A percentile compares a stretch with the other conserved stretches of the same genome.
These are phyloP conservation scores for Stereum hirsutum DNA, from an alignment of 1,284 basidiomycete species.

Conservation along the genomic window DNA sequence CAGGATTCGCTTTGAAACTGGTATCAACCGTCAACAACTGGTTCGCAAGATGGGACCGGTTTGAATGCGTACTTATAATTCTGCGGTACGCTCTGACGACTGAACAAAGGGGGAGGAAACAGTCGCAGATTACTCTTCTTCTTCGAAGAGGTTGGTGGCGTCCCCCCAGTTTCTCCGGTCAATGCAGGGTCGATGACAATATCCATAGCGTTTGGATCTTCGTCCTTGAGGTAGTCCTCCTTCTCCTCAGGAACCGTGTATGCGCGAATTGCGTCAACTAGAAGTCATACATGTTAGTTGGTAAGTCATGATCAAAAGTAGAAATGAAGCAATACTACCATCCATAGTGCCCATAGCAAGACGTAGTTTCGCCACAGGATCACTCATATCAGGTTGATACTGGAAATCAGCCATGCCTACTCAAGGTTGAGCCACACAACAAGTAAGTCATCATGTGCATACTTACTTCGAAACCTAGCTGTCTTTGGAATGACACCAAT, in stretches of 20 bases:
- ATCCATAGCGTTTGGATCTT: slow-evolving; percentile 17
- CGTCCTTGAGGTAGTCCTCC: slow-evolving; percentile 43
- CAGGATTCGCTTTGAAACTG: slow-evolving; percentile 72
- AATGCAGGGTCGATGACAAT: slow-evolving; percentile 28
- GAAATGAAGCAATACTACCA: slow-evolving; percentile 51
- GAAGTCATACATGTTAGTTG: too few relatives aligned
- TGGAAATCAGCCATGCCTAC: slow-evolving; percentile 90
- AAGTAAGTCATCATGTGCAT: neutral
- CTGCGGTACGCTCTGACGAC: slow-evolving; percentile 67
- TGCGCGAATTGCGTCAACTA: slow-evolving; percentile 67
- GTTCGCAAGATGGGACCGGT: neutral
- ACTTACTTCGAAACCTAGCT: slow-evolving; percentile 82
- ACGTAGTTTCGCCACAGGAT: slow-evolving; percentile 63
- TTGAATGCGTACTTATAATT: slow-evolving; percentile 54
- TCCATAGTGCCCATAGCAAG: slow-evolving; percentile 72
- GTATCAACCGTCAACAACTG: neutral
- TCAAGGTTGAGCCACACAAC: slow-evolving; percentile 1
- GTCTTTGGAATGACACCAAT: slow-evolving; percentile 76
- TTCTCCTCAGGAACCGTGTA: slow-evolving; percentile 62
- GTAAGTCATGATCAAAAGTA: too few relatives aligned
- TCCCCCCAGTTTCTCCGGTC: slow-evolving; percentile 7
- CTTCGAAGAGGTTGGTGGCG: slow-evolving; percentile 3
- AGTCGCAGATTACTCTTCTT: slow-evolving; percentile 52
- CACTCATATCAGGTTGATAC: slow-evolving; percentile 65
- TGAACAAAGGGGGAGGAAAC: slow-evolving; percentile 80